These are phyloP conservation scores for Leptodermis oblonga DNA, from an alignment of 257 asterid genomes.

Conservation along the genomic window DNA sequence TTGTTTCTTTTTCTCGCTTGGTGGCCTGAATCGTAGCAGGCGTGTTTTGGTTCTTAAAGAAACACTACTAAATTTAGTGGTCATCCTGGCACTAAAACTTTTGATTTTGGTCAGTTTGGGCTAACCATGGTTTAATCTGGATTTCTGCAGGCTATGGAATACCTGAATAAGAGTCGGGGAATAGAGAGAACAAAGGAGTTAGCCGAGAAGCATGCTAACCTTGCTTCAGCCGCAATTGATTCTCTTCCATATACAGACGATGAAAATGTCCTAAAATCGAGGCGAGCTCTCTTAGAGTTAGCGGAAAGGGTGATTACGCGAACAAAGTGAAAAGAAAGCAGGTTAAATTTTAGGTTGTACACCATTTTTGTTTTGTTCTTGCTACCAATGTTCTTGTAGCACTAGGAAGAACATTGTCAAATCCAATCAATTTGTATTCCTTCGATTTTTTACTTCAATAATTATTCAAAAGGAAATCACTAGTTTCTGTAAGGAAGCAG, in stretches of 20 bases:
- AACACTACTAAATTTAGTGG: neutral
- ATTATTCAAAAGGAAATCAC: neutral
- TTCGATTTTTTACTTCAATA: constrained; percentile 12
- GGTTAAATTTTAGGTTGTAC: neutral
- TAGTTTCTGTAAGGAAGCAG: neutral
- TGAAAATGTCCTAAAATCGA: constrained; percentile 67
- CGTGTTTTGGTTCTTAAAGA: neutral
- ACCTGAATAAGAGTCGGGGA: constrained; percentile 73
- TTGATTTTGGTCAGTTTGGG: neutral
- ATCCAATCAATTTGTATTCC: constrained; percentile 14
- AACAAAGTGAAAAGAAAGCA: constrained; percentile 36
- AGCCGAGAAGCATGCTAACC: constrained; percentile 73
- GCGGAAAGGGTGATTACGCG: constrained; percentile 78
- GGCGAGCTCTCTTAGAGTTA: constrained; percentile 79
- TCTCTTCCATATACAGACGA: constrained; percentile 70
- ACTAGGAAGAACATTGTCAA: constrained; percentile 8
- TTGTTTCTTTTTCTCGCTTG: neutral
- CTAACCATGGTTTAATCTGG: constrained; percentile 3
- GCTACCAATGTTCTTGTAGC: constrained; percentile 3
- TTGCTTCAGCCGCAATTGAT: constrained; percentile 76
- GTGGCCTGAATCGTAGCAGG: neutral
- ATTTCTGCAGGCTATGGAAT: constrained; percentile 63
- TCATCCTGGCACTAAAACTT: neutral
- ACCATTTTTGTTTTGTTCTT: constrained; percentile 22
- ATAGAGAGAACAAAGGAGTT: constrained; percentile 79